These are phyloP conservation scores for Rubia balearica DNA, from an alignment of 305 asterid species.

Conservation along the genomic window DNA sequence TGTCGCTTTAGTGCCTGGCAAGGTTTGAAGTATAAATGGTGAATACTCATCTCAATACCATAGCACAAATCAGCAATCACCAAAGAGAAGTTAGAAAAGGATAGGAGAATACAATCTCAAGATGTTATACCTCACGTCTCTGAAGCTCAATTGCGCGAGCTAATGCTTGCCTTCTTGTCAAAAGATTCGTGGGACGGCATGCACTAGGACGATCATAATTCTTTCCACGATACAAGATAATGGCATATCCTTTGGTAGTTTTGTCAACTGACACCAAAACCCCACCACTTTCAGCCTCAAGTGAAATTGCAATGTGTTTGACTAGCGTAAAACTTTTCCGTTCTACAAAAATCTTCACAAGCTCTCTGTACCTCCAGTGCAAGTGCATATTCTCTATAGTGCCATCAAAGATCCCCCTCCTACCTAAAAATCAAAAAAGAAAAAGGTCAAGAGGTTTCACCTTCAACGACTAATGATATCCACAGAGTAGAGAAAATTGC, in stretches of 20 bases:
- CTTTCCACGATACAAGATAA: slow-evolving; percentile 40
- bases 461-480: neutral
- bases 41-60: neutral
- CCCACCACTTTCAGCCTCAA: slow-evolving; percentile 96
- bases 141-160: slow-evolving; percentile 46
- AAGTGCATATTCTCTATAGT: slow-evolving; percentile 85
- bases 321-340: slow-evolving; percentile 56
- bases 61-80: neutral
- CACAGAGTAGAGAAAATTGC: neutral
- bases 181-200: slow-evolving; percentile 34
- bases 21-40: neutral
- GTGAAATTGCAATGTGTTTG: slow-evolving; percentile 63
- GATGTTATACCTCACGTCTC: slow-evolving; percentile 35
- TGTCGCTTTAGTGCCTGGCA: slow-evolving; percentile 39
- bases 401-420: slow-evolving; percentile 80
- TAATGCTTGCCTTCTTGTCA: slow-evolving; percentile 41
- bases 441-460: slow-evolving; percentile 10
- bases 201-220: slow-evolving; percentile 34
- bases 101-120: neutral
- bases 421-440: slow-evolving; percentile 40
- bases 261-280: slow-evolving; percentile 71
- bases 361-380: slow-evolving; percentile 90
- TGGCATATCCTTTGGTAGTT: slow-evolving; percentile 46
- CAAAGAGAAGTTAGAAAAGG: neutral
- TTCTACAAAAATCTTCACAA: slow-evolving; percentile 69